Base-by-base conservation (phyloP, 1,284 basidiomycete species). In the Omphalotus olearius region DNA sequence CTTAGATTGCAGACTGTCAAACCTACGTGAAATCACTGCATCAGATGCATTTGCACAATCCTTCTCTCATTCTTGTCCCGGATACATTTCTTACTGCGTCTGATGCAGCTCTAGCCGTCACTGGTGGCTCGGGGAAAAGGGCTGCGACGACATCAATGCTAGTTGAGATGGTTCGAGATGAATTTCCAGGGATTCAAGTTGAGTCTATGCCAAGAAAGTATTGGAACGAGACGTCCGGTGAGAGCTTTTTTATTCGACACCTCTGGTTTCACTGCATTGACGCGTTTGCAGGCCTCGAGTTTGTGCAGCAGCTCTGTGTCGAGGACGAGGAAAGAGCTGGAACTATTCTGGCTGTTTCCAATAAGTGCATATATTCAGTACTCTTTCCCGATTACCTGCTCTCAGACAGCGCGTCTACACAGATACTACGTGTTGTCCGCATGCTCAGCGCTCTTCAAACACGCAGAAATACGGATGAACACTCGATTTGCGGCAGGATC, bases 351-450 rank as follows among this genome's bases (percentile, higher is more conserved):
- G 79, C 89, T 0, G 76, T 83, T 1, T 80, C 85, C 2, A 85
- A 86, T 63, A 92, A 93, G 87, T 91, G 60, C 61, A 60, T 56
- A 25, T 20, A 51, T 48, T 11, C 36, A 18, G 52, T 35, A 11
- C 48, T 40, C 41, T 45, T 23, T 25, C 45, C 25, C 45, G 9
- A 25, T 28, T 17, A 43, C n/a, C 38, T 33, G 30, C 30, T 33
- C 30, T 33, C 30, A 33, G 13, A 2, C 9, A 33, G 41, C 36
- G n/a, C 28, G 10, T 23, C 18, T 25, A 18, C 14, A 37, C 55
- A 95, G 92, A 67, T 93, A 92, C 63, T 95, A 93, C 62, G 86
- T 91, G 0, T 78, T 96, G 2, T 90, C 89, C 7, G 93, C 95
- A 1, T 75, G 80, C 0, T 85, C 84, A 41, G 94, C 92, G 0